These are phyloP conservation scores for Moesziomyces parantarcticus DNA, from an alignment of 1,284 basidiomycete species.

Conservation along the genomic window DNA sequence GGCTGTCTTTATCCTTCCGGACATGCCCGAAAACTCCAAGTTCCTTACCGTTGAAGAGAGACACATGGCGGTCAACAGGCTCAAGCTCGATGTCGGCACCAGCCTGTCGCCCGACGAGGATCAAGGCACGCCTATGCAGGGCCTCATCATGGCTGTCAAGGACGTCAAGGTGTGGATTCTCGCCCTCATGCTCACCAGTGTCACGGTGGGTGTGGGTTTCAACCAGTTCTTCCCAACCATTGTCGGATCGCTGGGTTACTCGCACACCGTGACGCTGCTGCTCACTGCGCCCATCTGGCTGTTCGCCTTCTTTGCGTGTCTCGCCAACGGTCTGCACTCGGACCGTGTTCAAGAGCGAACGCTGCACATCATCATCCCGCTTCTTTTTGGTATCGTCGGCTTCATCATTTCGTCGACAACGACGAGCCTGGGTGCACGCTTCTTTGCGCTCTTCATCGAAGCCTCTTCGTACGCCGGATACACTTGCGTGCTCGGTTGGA, in stretches of 20 bases:
- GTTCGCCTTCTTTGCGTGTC: constrained; percentile 52
- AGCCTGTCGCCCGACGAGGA: constrained; percentile 70
- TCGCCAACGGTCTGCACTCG: constrained; percentile 55
- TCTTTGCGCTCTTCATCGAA: constrained; percentile 55
- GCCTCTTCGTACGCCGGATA: constrained; percentile 51
- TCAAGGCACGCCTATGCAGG: constrained; percentile 70
- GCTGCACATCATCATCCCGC: constrained; percentile 45
- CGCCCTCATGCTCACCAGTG: constrained; percentile 46
- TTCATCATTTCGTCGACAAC: constrained; percentile 57
- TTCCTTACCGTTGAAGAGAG: constrained; percentile 46
- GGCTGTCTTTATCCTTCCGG: constrained; percentile 46
- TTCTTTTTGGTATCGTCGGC: constrained; percentile 45
- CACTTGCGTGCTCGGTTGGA: constrained; percentile 52
- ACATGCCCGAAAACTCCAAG: constrained; percentile 53
- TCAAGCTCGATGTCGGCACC: constrained; percentile 74
- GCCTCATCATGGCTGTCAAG: constrained; percentile 42
- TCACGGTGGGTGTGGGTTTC: constrained; percentile 34
- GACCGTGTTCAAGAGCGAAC: constrained; percentile 47
- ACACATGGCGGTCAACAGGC: constrained; percentile 43
- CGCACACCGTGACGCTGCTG: constrained; percentile 47
- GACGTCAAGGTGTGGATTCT: constrained; percentile 54
- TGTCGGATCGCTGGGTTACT: constrained; percentile 49
- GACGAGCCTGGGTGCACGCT: constrained; percentile 33
- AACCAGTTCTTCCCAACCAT: constrained; percentile 67
- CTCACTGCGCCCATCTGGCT: constrained; percentile 55